A percentile compares a stretch with the other conserved stretches of the same genome.
Conservation (phyloP, 257 asterid genomes). For the Solanum lignicaule region DNA sequence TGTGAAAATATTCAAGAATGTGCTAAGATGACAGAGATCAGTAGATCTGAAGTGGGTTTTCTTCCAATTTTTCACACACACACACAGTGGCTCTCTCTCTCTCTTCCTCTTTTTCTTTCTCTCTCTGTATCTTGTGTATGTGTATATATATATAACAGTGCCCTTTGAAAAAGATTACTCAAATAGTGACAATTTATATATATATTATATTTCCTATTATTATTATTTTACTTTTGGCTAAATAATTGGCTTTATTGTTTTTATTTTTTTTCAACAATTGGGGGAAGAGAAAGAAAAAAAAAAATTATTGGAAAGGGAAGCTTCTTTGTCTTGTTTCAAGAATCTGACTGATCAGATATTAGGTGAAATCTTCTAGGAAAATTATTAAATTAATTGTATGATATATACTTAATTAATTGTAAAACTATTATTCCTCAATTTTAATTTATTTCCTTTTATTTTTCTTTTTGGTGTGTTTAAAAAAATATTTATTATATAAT, state of each 20-base stretch:
- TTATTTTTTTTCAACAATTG: not conserved
- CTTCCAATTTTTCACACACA: not conserved
- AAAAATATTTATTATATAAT: too few species aligned
- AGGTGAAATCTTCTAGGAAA: conserved; percentile 25
- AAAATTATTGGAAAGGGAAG: conserved; percentile 21
- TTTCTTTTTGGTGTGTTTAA: not conserved
- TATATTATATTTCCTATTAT: not conserved
- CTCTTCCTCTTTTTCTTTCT: conserved; percentile 19
- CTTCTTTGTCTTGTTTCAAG: conserved; percentile 37
- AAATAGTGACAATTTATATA: not conserved
- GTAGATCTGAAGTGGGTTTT: conserved; percentile 33
- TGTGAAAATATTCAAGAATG: conserved; percentile 18
- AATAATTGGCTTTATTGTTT: not conserved
- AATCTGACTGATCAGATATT: conserved; percentile 33
- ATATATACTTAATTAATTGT: not conserved
- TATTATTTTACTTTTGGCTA: not conserved
- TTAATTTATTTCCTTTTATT: not conserved
- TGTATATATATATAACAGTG: not conserved
- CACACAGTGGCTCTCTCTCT: not conserved
- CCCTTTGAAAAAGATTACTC: not conserved
- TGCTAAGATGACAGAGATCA: conserved; percentile 1
- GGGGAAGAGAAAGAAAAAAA: not conserved
- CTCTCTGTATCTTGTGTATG: conserved; percentile 21
- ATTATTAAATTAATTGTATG: conserved; percentile 8
- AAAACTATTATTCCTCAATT: not conserved